These are phyloP conservation scores for Fomes fomentarius DNA, from an alignment of 1,284 basidiomycete genomes.

Conservation along the genomic window DNA sequence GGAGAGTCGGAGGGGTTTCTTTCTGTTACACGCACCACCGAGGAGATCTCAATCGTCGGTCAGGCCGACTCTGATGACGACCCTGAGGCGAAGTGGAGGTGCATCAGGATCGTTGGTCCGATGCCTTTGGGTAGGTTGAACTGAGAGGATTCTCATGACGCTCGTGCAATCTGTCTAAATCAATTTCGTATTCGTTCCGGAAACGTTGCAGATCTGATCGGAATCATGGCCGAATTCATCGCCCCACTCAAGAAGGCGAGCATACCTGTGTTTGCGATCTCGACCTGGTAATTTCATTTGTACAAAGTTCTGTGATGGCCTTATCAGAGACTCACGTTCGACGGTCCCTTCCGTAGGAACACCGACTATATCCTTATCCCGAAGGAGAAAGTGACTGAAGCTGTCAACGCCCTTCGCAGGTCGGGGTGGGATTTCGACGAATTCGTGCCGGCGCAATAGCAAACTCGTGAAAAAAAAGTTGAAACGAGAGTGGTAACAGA, in stretches of 20 bases:
- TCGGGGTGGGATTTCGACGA: slow-evolving; percentile 49
- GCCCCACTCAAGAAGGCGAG: slow-evolving; percentile 56
- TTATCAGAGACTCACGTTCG: background rate
- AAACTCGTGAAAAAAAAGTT: background rate
- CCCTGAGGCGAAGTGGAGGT: slow-evolving; percentile 51
- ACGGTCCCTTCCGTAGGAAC: slow-evolving; percentile 45
- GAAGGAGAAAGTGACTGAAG: slow-evolving; percentile 42
- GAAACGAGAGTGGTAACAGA: too few species aligned
- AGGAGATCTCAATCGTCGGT: slow-evolving; percentile 65
- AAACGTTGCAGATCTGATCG: slow-evolving; percentile 51
- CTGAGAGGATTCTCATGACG: too few species aligned
- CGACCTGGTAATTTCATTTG: slow-evolving; percentile 65
- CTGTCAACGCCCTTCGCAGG: slow-evolving; percentile 42
- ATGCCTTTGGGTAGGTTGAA: slow-evolving; percentile 64
- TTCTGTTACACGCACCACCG: slow-evolving; percentile 59
- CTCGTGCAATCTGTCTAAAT: too few species aligned
- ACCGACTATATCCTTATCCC: slow-evolving; percentile 65
- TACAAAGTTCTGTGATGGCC: background rate
- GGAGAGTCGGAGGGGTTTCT: slow-evolving; percentile 41
- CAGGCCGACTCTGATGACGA: slow-evolving; percentile 34
- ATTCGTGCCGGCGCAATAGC: background rate
- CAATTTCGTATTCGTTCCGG: too few species aligned
- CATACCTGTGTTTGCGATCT: slow-evolving; percentile 65
- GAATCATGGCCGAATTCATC: slow-evolving; percentile 60
- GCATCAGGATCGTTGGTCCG: slow-evolving; percentile 65